Evolutionary conservation across 352 stramenopile species (phyloP), one percentile per base, ranked within the genome.

Genomic region (Globisporangium carolinianum): DNA sequence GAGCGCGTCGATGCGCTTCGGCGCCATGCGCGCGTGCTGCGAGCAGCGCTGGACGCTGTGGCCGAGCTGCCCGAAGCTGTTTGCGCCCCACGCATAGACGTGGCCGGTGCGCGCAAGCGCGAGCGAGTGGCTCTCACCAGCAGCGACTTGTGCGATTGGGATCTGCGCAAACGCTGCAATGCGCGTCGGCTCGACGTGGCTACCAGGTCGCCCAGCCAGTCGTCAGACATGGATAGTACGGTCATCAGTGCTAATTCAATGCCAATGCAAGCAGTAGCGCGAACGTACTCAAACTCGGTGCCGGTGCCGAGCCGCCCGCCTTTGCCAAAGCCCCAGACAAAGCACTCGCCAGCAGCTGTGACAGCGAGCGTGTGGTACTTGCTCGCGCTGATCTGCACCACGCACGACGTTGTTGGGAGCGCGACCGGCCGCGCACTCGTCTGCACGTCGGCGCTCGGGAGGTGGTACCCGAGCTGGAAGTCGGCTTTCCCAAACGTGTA

Each of bases 401-500:
- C 79, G 12, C 69, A 64, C 9, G 72, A 78, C 9, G 45, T 68
- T 14, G 71, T 62, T 6, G 76, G 73, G 11, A 91, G 65, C 57
- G 81, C 75, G 35, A 94, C 83, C 11, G 79, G 76, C 3, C 81
- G 69, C 1, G 83, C 81, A 8, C 75, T 81, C 5, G 73, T 71
- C 51, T 91, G 83, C 47, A 91, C 72, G 41, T 91, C 81, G 24
- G 78, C 83, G 66, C 91, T 86, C 35, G 81, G 83, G 51, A 94
- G 71, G 53, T 91, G 82, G 60, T 94, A 94, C 3, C 83, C 83
- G 18, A 94, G 68, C 80, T 93, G 83, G 46, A 90, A 94, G 55
- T 94, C 83, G 45, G 79, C 75, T 69, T 91, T 94, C 56, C 83
- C 83, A 48, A 91, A 94, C 8, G 81, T 94, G 64, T 89, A 94